Evolutionary conservation across 768 basidiomycete genomes (phyloP).

Genomic region (Hirschioporus abietinus): DNA sequence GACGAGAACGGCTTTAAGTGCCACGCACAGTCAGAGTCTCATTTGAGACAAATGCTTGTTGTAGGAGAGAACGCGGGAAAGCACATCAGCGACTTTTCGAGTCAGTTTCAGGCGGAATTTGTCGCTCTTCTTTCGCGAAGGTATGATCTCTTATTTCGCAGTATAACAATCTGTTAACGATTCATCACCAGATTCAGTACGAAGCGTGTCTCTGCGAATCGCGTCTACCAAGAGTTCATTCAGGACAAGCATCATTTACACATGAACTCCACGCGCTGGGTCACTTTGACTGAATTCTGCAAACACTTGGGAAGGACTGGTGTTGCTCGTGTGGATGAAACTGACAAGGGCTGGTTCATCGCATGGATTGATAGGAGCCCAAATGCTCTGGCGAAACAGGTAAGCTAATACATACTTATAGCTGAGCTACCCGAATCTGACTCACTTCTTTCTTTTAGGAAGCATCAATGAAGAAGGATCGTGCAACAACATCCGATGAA

Average conservation of each 20-base stretch:
- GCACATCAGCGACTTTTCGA: constrained; percentile 88
- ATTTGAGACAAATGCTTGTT: constrained; percentile 94
- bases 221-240: constrained; percentile 97
- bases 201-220: constrained; percentile 90
- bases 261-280: constrained; percentile 99
- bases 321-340: constrained; percentile 91
- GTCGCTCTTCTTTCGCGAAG: constrained; percentile 84
- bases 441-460: constrained; percentile 40
- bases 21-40: constrained; percentile 81
- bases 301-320: constrained; percentile 86
- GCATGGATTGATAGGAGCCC: constrained; percentile 97
- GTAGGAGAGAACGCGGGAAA: constrained; percentile 91
- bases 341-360: constrained; percentile 97
- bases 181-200: constrained; percentile 66
- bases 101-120: constrained; percentile 87
- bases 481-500: constrained; percentile 88
- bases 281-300: constrained; percentile 92
- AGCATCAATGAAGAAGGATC: constrained; percentile 86
- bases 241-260: constrained; percentile 90
- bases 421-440: constrained; percentile 5
- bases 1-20: constrained; percentile 99
- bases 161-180: constrained; percentile 6
- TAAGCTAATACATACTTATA: constrained; percentile 29
- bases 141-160: constrained; percentile 31
- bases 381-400: constrained; percentile 87